Evolutionary conservation across 225 moss, liverwort and hornwort genomes (phyloP).

Genomic region (Marchantia polymorpha): DNA sequence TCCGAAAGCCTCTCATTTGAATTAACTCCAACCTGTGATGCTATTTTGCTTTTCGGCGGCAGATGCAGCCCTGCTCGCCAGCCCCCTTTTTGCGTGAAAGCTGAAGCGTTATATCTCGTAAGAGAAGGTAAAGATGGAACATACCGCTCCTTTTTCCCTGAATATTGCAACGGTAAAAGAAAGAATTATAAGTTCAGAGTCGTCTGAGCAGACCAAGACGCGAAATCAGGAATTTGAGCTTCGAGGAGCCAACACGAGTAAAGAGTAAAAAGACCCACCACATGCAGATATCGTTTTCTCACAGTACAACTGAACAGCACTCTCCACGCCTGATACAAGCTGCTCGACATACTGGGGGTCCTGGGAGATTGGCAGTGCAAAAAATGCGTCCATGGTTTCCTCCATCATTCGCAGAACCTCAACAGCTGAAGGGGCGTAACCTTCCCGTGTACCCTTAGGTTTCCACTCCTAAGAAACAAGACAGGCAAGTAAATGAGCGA

Average conservation of each 20-base stretch:
- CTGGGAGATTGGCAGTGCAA: constrained; percentile 70
- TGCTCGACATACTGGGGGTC: constrained; percentile 62
- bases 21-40: constrained; percentile 40
- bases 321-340: constrained; percentile 60
- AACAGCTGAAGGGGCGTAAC: constrained; percentile 73
- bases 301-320: constrained; percentile 54
- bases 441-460: constrained; percentile 65
- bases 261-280: constrained; percentile 44
- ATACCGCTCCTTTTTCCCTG: constrained; percentile 80
- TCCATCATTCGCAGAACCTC: constrained; percentile 82
- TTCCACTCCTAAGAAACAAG: constrained; percentile 65
- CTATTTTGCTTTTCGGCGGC: constrained; percentile 65
- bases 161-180: background rate
- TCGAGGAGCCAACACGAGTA: background rate
- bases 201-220: background rate
- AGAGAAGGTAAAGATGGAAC: constrained; percentile 78
- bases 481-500: background rate
- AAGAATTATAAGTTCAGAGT: background rate
- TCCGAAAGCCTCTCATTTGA: constrained; percentile 41
- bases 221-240: background rate
- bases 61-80: constrained; percentile 46
- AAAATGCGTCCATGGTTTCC: constrained; percentile 78
- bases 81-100: constrained; percentile 34
- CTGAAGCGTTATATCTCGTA: constrained; percentile 60
- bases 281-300: constrained; percentile 59